Base-by-base conservation (phyloP, 257 asterid species). In the Solanum sejunctum region DNA sequence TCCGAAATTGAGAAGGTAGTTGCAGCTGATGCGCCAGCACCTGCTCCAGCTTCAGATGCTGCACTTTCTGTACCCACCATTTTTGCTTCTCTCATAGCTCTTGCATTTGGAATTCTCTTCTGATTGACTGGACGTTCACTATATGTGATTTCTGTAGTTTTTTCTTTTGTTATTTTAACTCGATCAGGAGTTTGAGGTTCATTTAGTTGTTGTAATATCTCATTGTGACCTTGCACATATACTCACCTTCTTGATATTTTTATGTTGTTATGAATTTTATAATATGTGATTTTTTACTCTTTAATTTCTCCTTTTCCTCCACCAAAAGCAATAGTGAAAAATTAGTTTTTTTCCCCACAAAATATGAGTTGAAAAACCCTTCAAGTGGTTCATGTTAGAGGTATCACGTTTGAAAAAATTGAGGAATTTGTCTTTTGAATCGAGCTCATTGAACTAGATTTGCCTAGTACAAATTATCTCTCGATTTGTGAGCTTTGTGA, bases 31-130 rank as follows among this genome's bases (percentile, higher is more conserved):
- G 61, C 82, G 0, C 85, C 87, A 1, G 88, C 89, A 9, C 84
- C 87, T 12, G 91, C 94, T 0, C 94, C 95, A 8, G 70, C 86
- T 20, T 85, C 93, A 0, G 93, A 84, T 39, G 90, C 93, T 71
- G 0, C 83, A 67, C 17, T 84, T 10, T 92, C 88, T 8, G 87
- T 86, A 8, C 95, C 94, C 0, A 84, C 94, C 4, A 8, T 84
- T 9, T 75, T 91, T 12, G 92, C 92, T 1, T 88, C 94, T 1
- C 26, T 86, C 7, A 87, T 85, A 1, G 94, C 91, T 0, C 54
- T 85, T 45, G 92, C 90, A 16, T 79, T 92, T 5, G 94, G 89
- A 70, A 8, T 86, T 80, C 86, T 93, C 55, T 85, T 93, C 63
- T 77, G 47, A 6, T 77, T 23, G 63, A 3, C 0, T 77, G 47